phyloP scores from a whole-genome alignment of 257 asterid species.

The Ophiorrhiza pumila region DNA sequence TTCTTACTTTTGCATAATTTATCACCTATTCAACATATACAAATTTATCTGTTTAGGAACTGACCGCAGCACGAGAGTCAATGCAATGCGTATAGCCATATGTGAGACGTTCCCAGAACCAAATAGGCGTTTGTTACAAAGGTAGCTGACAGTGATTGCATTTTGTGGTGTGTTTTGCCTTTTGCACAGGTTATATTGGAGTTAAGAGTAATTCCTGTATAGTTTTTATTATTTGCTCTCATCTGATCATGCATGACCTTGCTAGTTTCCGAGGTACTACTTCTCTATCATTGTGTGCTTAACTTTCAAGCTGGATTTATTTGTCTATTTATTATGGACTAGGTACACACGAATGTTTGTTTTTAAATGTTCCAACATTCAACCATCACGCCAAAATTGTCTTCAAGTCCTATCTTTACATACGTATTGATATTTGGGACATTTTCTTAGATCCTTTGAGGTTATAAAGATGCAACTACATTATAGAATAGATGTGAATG shows the following conservation, averaged over 20 bases:
- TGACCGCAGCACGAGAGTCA: slow-evolving; percentile 73
- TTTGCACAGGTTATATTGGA: slow-evolving; percentile 18
- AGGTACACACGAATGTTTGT: too few relatives aligned
- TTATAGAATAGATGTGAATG: too few relatives aligned
- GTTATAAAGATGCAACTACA: background rate
- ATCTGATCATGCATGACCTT: background rate
- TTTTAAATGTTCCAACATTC: background rate
- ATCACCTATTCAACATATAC: background rate
- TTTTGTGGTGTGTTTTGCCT: background rate
- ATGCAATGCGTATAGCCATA: slow-evolving; percentile 87
- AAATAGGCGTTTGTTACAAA: slow-evolving; percentile 85
- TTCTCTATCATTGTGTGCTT: background rate
- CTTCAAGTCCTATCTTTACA: background rate
- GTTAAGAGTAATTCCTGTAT: background rate
- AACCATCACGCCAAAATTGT: background rate
- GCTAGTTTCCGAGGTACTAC: background rate
- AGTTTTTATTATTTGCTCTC: background rate
- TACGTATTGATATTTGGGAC: background rate
- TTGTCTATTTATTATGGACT: too few relatives aligned
- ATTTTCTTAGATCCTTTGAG: background rate
- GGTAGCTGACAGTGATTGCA: slow-evolving; percentile 38
- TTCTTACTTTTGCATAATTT: slow-evolving; percentile 6
- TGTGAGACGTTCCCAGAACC: slow-evolving; percentile 99
- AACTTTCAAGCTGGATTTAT: too few relatives aligned
- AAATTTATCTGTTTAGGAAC: slow-evolving; percentile 50